Evolutionary conservation across 2,329 filamentous ascomycete species (phyloP), one percentile per base, ranked within the genome.

Genomic region (Botryosphaeria agaves): DNA sequence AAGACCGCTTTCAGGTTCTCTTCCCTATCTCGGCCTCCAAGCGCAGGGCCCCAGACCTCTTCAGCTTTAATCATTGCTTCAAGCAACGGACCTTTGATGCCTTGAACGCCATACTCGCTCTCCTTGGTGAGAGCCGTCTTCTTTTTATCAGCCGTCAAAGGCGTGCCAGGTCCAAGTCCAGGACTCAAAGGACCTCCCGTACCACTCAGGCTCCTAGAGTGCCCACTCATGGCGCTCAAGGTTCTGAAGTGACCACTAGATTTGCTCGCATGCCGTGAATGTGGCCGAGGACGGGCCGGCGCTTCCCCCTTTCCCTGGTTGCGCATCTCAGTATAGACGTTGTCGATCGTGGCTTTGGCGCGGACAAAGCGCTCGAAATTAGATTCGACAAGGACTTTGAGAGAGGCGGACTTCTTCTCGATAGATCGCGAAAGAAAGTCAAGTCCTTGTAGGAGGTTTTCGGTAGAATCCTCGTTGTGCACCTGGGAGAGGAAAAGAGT

Each of bases 341-440:
- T 92, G 57, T 98, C 89, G 45, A 98, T 95, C 5, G 87, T 95
- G 12, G 87, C 82, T 54, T 98, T 98, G 26, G 89, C 89, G 38
- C 83, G 78, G 33, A 98, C 89, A 59, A 98, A 98, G 40, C 87
- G 78, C 55, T 98, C 91, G 49, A 98, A 98, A 52, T 98, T 98
- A 39, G 82, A 87, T 53, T 98, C 89, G 15, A 98, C 89, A 12
- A 98, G 67, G 7, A 92, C 80, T 51, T 98, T 98, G 36, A 98
- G 68, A 3, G 85, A 94, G 0, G 87, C 89, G 0, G 87, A 94
- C 54, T 98, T 98, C 56, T 95, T 82, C 46, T 95, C 89, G 45
- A 98, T 98, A 1, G 87, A 94, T 37, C 72, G 71, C 12, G 84
- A 89, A 14, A 98, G 69, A 35, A 79, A 75, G 41, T 93, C 79